Conservation (phyloP, 1,139 yeast genomes). For the Protomyces gravidus region DNA sequence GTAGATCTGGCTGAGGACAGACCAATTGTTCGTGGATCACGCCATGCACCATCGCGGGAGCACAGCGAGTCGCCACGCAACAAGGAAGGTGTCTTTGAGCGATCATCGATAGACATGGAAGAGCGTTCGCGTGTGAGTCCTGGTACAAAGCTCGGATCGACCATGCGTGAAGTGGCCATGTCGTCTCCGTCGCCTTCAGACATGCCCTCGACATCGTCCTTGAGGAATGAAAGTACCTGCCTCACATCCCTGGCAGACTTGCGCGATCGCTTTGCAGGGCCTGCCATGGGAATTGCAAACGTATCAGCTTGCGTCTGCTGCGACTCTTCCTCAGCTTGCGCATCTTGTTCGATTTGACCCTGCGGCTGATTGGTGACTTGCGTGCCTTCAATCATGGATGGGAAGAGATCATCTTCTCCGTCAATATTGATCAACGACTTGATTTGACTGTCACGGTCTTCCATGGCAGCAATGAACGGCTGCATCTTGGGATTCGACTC, state of each 20-base stretch:
- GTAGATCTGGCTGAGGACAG: neutral
- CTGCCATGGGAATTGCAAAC: neutral
- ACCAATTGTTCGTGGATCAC: conserved; percentile 11
- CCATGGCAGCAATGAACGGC: conserved; percentile 70
- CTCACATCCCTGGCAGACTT: conserved; percentile 48
- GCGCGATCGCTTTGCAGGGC: neutral
- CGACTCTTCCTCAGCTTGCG: conserved; percentile 3
- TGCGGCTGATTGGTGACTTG: neutral
- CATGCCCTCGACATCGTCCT: conserved; percentile 38
- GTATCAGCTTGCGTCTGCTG: neutral
- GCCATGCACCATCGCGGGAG: conserved; percentile 6
- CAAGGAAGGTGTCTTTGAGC: conserved; percentile 1
- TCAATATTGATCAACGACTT: conserved; percentile 32
- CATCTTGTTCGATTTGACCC: neutral
- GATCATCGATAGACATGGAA: conserved; percentile 18
- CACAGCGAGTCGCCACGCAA: neutral
- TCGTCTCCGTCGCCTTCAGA: neutral
- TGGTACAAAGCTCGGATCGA: conserved; percentile 13
- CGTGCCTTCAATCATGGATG: neutral
- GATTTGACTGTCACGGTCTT: conserved; percentile 43
- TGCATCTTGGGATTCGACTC: conserved; percentile 56
- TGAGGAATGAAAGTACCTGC: conserved; percentile 57
- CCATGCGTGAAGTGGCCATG: neutral
- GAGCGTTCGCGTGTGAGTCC: conserved; percentile 23
- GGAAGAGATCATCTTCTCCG: conserved; percentile 37